Evolutionary conservation across 805 yeast genomes (phyloP).

Genomic region (Kuraishia ogatae): DNA sequence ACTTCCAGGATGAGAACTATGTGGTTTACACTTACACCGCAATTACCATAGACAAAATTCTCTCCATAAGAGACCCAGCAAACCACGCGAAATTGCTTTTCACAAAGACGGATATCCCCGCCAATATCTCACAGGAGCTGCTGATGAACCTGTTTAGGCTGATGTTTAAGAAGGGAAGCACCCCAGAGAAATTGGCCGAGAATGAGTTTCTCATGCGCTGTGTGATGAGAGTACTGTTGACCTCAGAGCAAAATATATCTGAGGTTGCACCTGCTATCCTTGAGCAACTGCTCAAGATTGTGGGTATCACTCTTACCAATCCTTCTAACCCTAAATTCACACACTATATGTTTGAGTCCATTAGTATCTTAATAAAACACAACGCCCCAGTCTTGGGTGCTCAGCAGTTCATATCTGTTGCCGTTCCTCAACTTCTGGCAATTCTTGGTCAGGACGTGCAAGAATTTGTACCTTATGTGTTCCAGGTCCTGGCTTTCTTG

Average conservation of each 20-base stretch:
- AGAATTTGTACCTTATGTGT: conserved; percentile 88
- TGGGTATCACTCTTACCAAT: conserved; percentile 66
- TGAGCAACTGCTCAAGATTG: conserved; percentile 59
- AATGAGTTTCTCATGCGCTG: conserved; percentile 91
- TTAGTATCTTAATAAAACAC: conserved; percentile 66
- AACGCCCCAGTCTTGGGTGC: conserved; percentile 25
- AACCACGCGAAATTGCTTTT: conserved; percentile 53
- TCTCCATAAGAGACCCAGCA: conserved; percentile 62
- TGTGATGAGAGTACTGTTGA: conserved; percentile 70
- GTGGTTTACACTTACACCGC: conserved; percentile 93
- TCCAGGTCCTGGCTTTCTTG: conserved; percentile 80
- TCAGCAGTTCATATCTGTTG: conserved; percentile 33
- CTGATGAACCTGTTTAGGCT: conserved; percentile 59
- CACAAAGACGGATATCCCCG: conserved; percentile 61
- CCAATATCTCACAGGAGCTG: conserved; percentile 48
- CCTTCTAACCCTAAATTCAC: conserved; percentile 95
- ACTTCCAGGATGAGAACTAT: conserved; percentile 56
- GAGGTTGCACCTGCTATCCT: conserved; percentile 38
- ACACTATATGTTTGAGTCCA: conserved; percentile 84
- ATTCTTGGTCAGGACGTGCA: conserved; percentile 80
- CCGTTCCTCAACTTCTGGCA: conserved; percentile 59
- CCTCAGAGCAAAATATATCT: conserved; percentile 59
- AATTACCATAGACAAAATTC: conserved; percentile 80
- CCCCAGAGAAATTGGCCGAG: conserved; percentile 91
- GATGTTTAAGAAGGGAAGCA: conserved; percentile 45